Evolutionary conservation across 805 yeast genomes (phyloP).

Genomic region (Sungouiella blattae): DNA sequence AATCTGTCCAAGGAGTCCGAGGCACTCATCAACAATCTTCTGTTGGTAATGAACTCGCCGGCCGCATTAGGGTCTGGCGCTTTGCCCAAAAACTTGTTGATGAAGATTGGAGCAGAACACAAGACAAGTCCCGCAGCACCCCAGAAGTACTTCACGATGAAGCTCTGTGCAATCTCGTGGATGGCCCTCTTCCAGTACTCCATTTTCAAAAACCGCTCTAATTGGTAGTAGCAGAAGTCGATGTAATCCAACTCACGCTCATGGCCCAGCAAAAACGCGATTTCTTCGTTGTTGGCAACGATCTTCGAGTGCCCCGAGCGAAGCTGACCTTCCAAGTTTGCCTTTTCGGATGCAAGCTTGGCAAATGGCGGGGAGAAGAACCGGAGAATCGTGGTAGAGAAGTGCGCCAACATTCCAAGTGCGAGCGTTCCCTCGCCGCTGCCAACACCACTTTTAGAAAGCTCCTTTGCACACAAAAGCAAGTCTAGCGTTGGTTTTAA

Average conservation of each 20-base stretch:
- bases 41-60: constrained; percentile 84
- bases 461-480: constrained; percentile 73
- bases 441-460: constrained; percentile 61
- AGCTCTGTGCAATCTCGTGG: constrained; percentile 83
- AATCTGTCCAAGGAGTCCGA: constrained; percentile 86
- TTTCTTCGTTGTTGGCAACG: constrained; percentile 77
- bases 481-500: constrained; percentile 82
- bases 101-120: constrained; percentile 86
- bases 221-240: constrained; percentile 76
- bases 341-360: constrained; percentile 67
- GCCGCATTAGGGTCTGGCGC: constrained; percentile 48
- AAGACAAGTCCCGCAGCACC: constrained; percentile 91
- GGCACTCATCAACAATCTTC: constrained; percentile 77
- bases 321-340: constrained; percentile 80
- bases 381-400: constrained; percentile 69
- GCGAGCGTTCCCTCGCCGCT: constrained; percentile 76
- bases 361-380: constrained; percentile 90
- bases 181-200: constrained; percentile 73
- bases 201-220: constrained; percentile 72
- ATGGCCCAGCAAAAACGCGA: constrained; percentile 82
- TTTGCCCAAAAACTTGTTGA: constrained; percentile 49
- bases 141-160: constrained; percentile 88
- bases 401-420: constrained; percentile 74
- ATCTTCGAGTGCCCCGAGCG: constrained; percentile 80
- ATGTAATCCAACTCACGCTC: constrained; percentile 69